Conservation (phyloP, 192 early-diverging fungal species). For the Coemansia sp. region DNA sequence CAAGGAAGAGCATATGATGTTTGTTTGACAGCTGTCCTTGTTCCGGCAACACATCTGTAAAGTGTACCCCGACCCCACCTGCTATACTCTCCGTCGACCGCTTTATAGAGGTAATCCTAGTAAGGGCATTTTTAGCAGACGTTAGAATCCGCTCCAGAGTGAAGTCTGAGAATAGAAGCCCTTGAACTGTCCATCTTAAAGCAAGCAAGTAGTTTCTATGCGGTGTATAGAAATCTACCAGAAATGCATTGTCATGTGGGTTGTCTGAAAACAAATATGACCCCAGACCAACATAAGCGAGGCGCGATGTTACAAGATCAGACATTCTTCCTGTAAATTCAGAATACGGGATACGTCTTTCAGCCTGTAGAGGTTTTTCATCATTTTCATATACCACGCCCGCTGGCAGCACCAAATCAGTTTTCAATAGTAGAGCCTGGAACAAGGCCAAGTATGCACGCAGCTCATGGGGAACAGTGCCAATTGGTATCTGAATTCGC, state of each 20-base stretch:
- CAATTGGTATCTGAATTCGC: constrained; percentile 58
- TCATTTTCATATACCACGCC: constrained; percentile 38
- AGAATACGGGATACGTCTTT: constrained; percentile 17
- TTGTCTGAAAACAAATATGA: constrained; percentile 45
- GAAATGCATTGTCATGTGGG: constrained; percentile 62
- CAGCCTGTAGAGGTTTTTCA: neutral
- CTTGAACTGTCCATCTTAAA: constrained; percentile 57
- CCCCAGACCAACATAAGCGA: constrained; percentile 38
- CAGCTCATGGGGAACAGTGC: constrained; percentile 58
- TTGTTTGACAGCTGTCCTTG: constrained; percentile 56
- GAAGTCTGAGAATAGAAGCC: constrained; percentile 67
- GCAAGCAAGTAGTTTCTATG: constrained; percentile 28
- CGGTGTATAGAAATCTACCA: constrained; percentile 45
- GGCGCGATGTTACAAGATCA: constrained; percentile 53
- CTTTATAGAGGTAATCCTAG: constrained; percentile 65
- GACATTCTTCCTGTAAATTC: constrained; percentile 51
- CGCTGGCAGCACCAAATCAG: constrained; percentile 56
- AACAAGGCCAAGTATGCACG: constrained; percentile 73
- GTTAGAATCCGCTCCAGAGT: constrained; percentile 69
- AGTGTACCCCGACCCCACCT: constrained; percentile 50
- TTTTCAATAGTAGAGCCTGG: constrained; percentile 73
- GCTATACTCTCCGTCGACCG: constrained; percentile 64
- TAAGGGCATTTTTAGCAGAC: constrained; percentile 67
- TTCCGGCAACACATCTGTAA: constrained; percentile 42
- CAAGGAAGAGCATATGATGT: constrained; percentile 64